A percentile compares a stretch with the other conserved stretches of the same genome.
Conservation (phyloP, 805 yeast genomes). For the Cyberlindnera subsufficiens region DNA sequence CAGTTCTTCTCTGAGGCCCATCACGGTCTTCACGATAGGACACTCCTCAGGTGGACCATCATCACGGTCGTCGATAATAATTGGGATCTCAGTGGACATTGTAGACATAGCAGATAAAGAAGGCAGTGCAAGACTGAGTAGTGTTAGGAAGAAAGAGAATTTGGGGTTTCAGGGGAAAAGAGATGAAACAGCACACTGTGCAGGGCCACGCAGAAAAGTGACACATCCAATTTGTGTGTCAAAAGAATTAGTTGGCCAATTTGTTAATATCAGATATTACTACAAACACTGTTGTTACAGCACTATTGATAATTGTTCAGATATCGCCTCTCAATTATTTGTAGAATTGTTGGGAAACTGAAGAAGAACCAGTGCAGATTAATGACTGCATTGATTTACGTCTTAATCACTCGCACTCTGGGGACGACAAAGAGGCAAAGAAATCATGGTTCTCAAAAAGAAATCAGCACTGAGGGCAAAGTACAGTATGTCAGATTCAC, state of each 20-base stretch:
- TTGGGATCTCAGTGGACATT: background rate
- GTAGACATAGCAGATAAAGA: background rate
- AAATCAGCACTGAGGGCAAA: too few relatives aligned
- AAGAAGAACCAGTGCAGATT: too few relatives aligned
- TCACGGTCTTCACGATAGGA: background rate
- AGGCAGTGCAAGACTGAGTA: background rate
- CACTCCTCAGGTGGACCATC: background rate
- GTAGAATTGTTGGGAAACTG: too few relatives aligned
- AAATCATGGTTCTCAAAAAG: too few relatives aligned
- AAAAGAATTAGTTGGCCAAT: background rate
- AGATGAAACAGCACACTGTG: slow-evolving; percentile 1
- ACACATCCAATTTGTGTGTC: background rate
- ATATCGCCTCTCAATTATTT: too few relatives aligned
- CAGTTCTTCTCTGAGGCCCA: background rate
- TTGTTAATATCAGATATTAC: background rate
- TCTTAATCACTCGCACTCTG: too few relatives aligned
- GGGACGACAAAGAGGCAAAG: too few relatives aligned
- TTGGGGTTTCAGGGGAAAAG: background rate
- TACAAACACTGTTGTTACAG: background rate
- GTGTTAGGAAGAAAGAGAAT: background rate
- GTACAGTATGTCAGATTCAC: background rate
- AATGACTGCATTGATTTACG: too few relatives aligned
- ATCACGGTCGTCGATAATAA: background rate
- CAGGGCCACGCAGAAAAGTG: background rate
- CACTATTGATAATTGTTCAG: too few relatives aligned